A percentile compares a stretch with the other conserved stretches of the same genome.
Evolutionary conservation across 2,329 filamentous ascomycete genomes (phyloP).

Genomic region (Colletotrichum acutatum): DNA sequence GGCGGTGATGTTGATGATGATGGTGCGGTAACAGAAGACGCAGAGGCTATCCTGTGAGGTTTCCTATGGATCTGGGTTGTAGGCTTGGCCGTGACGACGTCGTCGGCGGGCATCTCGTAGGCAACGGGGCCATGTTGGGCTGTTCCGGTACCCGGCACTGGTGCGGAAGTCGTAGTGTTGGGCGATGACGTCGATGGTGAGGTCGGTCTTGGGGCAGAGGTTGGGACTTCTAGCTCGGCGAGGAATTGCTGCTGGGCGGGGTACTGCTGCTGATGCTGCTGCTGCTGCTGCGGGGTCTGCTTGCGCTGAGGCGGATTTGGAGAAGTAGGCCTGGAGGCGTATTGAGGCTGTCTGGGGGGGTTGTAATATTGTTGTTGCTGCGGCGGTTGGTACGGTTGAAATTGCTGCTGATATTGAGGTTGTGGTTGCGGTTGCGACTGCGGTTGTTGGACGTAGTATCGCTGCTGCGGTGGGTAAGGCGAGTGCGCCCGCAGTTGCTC

Average conservation of each 20-base stretch:
- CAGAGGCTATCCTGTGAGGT: background rate
- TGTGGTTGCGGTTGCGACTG: constrained; percentile 2
- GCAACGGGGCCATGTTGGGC: background rate
- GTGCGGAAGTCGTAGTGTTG: background rate
- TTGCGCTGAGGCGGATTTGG: background rate
- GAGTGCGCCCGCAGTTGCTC: background rate
- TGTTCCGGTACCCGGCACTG: background rate
- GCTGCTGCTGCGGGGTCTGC: background rate
- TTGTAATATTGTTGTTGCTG: constrained; percentile 28
- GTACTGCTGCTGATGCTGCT: background rate
- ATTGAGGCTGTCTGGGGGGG: constrained; percentile 19
- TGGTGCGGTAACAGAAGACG: background rate
- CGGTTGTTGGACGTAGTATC: constrained; percentile 15
- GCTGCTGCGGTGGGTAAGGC: constrained; percentile 28
- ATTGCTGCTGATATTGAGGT: background rate
- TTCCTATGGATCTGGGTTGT: background rate
- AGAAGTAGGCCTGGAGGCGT: background rate
- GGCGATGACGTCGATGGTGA: constrained; percentile 1
- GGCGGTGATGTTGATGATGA: background rate
- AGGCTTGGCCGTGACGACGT: background rate
- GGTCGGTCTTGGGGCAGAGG: constrained; percentile 5
- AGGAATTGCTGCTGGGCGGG: constrained; percentile 26
- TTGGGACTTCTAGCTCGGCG: constrained; percentile 32
- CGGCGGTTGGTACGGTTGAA: constrained; percentile 19
- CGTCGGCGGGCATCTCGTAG: constrained; percentile 29